phyloP scores from a whole-genome alignment of 148 eudicot species.

The Rhododendron vialii region DNA sequence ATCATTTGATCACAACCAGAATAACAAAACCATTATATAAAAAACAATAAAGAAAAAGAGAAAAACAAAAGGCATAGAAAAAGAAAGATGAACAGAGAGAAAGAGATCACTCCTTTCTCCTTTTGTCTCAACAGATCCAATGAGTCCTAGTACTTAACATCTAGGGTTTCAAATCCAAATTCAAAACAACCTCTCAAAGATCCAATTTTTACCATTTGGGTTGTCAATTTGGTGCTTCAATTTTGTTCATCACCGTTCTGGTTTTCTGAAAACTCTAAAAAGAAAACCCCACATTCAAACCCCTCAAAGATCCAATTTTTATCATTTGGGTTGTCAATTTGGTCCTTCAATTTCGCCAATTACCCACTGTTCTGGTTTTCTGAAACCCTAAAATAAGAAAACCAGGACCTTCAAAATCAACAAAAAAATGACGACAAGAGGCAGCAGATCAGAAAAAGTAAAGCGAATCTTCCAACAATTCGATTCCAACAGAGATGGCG shows the following conservation, averaged over 20 bases:
- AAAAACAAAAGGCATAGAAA: not conserved
- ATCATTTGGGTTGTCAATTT: not conserved
- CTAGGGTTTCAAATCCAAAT: not conserved
- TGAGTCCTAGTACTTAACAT: not conserved
- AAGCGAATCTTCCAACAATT: constrained; percentile 78
- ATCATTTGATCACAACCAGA: not conserved
- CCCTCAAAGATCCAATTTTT: not conserved
- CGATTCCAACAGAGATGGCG: constrained; percentile 74
- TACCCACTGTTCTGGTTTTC: not conserved
- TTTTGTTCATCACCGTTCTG: not conserved
- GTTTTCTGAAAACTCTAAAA: constrained; percentile 14
- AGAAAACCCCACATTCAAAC: not conserved
- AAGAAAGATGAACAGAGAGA: not conserved
- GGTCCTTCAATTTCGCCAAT: not conserved
- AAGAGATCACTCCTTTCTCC: not conserved
- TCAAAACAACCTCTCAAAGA: not conserved
- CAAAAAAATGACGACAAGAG: constrained; percentile 53
- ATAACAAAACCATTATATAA: not conserved
- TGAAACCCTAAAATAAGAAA: constrained; percentile 15
- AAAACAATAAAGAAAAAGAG: not conserved
- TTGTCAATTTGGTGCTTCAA: not conserved
- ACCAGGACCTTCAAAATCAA: constrained; percentile 8
- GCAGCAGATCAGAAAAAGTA: constrained; percentile 87
- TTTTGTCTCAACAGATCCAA: constrained; percentile 8
- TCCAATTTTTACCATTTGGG: not conserved